Evolutionary conservation across 129 eudicot genomes (phyloP), one percentile per base, ranked within the genome.

Genomic region (Silybum marianum): DNA sequence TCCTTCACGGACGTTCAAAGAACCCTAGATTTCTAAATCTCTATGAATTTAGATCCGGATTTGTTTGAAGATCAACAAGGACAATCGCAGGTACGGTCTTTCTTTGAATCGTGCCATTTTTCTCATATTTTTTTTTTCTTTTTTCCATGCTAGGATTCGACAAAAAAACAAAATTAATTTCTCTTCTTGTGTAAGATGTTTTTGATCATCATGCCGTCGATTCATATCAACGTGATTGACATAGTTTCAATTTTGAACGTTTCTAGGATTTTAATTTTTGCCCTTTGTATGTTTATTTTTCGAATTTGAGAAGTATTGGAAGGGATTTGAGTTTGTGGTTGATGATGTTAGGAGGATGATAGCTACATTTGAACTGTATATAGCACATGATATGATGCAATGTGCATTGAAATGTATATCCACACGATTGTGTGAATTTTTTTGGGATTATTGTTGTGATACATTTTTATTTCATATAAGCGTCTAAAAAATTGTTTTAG

Each of bases 1-100:
- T 83, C 79, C 79, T 26, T 39, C 79, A 76, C 26, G 72, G 74
- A 72, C 9, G 19, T 6, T 39, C 68, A 40, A 72, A 30, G 30
- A 60, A 62, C 82, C 86, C 86, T 78, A 78, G 79, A 32, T 62
- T 72, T 65, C n/a, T 58, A 54, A 83, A 36, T 76, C 67, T 70
- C 6, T 25, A 19, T 32, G 39, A 77, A 71, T 54, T 71, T 23
- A 36, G 73, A 71, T 9, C 60, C 69, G 7, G 81, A 83, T 72
- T 48, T 11, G 22, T 39, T 72, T 78, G 69, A 78, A 72, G 32
- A 72, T 63, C 75, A 38, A 42, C 60, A 44, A 71, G 39, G 16
- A 7, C 54, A 72, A 83, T 71, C 28, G 11, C 1, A 42, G 86
- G 86, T 83, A 72, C 28, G 1, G 3, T 71, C 2, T 77, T 13